Evolutionary conservation across 2,329 filamentous ascomycete genomes (phyloP).

Genomic region (Nothophoma quercina): DNA sequence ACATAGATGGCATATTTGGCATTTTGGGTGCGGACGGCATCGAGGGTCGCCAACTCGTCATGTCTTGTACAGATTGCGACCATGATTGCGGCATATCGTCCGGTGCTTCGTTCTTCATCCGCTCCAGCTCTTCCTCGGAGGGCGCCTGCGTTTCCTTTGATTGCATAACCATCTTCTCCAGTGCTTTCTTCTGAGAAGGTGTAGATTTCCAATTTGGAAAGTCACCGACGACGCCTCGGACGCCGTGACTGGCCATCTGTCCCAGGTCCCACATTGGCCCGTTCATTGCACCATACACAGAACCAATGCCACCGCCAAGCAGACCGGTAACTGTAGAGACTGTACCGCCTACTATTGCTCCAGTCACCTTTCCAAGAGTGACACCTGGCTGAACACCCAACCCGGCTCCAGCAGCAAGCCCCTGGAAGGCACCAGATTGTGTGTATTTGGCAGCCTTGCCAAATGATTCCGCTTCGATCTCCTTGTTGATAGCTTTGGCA

Average conservation of each 20-base stretch:
- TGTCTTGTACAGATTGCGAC: conserved; percentile 43
- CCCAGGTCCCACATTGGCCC: conserved; percentile 48
- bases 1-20: conserved; percentile 32
- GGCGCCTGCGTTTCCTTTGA: conserved; percentile 45
- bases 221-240: conserved; percentile 43
- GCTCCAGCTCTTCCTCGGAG: conserved; percentile 41
- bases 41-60: conserved; percentile 43
- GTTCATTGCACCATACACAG: conserved; percentile 46
- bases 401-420: conserved; percentile 49
- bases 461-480: conserved; percentile 52
- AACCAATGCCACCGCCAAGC: conserved; percentile 46
- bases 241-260: conserved; percentile 47
- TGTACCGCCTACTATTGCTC: conserved; percentile 45
- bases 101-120: conserved; percentile 44
- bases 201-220: conserved; percentile 47
- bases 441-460: conserved; percentile 53
- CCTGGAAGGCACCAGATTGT: conserved; percentile 50
- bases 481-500: conserved; percentile 51
- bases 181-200: conserved; percentile 43
- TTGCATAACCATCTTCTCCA: conserved; percentile 51
- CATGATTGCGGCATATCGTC: conserved; percentile 44
- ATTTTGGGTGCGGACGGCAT: conserved; percentile 38
- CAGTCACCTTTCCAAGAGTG: conserved; percentile 46
- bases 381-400: conserved; percentile 48
- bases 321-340: conserved; percentile 45